Conservation (phyloP, 148 eudicot genomes). For the Vaccinium darrowii region DNA sequence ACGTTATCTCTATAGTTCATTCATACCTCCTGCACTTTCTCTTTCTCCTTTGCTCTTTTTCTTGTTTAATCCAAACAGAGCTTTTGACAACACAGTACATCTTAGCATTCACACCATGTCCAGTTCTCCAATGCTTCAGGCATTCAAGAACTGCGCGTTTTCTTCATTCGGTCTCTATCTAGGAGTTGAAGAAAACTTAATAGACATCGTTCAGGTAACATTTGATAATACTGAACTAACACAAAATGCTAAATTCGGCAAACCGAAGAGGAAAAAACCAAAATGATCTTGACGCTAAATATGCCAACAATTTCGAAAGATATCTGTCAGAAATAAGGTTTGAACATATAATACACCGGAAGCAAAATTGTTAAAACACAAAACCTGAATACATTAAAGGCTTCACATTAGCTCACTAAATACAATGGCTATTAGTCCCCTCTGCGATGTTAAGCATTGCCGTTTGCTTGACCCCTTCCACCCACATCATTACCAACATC, state of each 20-base stretch:
- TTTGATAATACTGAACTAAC: not conserved
- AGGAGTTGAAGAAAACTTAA: not conserved
- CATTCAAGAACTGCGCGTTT: not conserved
- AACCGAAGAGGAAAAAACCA: not conserved
- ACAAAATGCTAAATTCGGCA: not conserved
- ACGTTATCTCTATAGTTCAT: not conserved
- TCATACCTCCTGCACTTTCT: too few species aligned
- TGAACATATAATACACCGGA: not conserved
- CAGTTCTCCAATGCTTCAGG: not conserved
- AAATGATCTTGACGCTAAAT: not conserved
- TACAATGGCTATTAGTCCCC: conserved; percentile 8
- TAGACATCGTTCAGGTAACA: not conserved
- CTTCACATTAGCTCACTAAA: not conserved
- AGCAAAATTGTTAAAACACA: not conserved
- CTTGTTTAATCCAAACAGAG: conserved; percentile 4
- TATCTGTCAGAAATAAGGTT: not conserved
- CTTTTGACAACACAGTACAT: not conserved
- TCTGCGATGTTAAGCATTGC: conserved; percentile 9
- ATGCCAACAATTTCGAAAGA: not conserved
- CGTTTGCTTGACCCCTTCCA: conserved; percentile 29
- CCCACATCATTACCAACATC: conserved; percentile 33
- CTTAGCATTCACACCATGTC: not conserved
- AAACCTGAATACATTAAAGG: not conserved
- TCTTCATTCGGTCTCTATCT: too few species aligned
- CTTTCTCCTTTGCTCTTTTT: not conserved